Conservation (phyloP, 192 early-diverging fungal genomes). For the Coemansia biformis region DNA sequence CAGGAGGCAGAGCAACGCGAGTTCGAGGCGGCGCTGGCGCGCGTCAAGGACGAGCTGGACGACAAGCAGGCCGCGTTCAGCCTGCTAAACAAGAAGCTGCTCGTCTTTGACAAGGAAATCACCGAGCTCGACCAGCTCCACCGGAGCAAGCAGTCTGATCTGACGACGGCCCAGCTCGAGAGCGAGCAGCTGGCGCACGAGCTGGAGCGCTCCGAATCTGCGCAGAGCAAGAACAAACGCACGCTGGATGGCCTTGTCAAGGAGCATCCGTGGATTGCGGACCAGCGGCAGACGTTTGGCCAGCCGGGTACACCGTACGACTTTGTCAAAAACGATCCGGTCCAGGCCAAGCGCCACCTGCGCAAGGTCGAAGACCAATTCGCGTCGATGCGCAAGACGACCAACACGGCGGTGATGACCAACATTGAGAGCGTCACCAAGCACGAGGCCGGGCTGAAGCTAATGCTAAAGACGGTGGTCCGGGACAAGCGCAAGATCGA, state of each 20-base stretch:
- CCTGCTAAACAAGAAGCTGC: conserved; percentile 60
- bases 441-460: conserved; percentile 73
- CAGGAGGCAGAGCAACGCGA: conserved; percentile 46
- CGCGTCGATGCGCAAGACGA: conserved; percentile 73
- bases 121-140: conserved; percentile 61
- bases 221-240: conserved; percentile 52
- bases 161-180: conserved; percentile 69
- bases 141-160: conserved; percentile 59
- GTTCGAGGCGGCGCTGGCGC: conserved; percentile 47
- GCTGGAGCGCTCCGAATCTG: conserved; percentile 63
- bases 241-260: conserved; percentile 51
- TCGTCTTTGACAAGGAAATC: conserved; percentile 75
- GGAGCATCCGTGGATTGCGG: conserved; percentile 77
- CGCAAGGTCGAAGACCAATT: conserved; percentile 73
- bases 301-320: conserved; percentile 76
- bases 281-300: conserved; percentile 88
- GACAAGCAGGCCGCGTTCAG: conserved; percentile 55
- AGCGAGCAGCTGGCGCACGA: conserved; percentile 77
- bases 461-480: conserved; percentile 84
- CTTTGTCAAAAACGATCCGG: conserved; percentile 69
- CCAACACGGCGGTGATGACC: conserved; percentile 93
- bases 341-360: conserved; percentile 66
- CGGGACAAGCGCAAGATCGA: conserved; percentile 95
- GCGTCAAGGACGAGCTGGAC: conserved; percentile 47
- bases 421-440: conserved; percentile 92